Percentiles rank a stretch among this genome's conserved stretches.
These are phyloP conservation scores for Elongisporangium anandrum DNA, from an alignment of 352 stramenopile genomes.

Conservation along the genomic window DNA sequence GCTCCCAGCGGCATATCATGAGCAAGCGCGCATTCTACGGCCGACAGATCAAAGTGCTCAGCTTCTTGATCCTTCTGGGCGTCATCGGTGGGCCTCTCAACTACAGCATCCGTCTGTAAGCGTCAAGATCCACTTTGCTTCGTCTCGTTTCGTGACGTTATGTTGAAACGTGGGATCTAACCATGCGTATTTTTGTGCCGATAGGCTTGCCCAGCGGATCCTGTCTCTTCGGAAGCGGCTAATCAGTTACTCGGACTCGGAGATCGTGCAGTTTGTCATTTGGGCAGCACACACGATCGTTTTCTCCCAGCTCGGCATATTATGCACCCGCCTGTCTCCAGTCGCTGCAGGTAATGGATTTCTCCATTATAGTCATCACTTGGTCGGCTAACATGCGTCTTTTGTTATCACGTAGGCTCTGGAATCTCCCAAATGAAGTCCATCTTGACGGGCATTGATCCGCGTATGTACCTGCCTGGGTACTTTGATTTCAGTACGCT, in stretches of 20 bases:
- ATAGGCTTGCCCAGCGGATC: slow-evolving; percentile 36
- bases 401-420: slow-evolving; percentile 26
- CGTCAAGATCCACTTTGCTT: slow-evolving; percentile 1
- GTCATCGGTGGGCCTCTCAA: slow-evolving; percentile 77
- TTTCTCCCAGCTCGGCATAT: slow-evolving; percentile 60
- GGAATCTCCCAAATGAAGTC: slow-evolving; percentile 88
- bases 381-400: background rate
- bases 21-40: slow-evolving; percentile 45
- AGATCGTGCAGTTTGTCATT: slow-evolving; percentile 34
- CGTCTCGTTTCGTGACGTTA: background rate
- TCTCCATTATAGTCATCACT: background rate
- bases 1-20: slow-evolving; percentile 29
- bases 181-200: slow-evolving; percentile 4
- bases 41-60: slow-evolving; percentile 62
- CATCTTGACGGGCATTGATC: slow-evolving; percentile 82
- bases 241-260: slow-evolving; percentile 24
- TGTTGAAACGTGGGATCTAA: background rate
- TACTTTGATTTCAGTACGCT: slow-evolving; percentile 85
- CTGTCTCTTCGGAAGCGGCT: slow-evolving; percentile 34
- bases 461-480: slow-evolving; percentile 70
- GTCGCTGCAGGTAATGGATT: slow-evolving; percentile 36
- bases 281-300: slow-evolving; percentile 69
- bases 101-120: slow-evolving; percentile 64
- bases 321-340: slow-evolving; percentile 71
- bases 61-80: slow-evolving; percentile 75